phyloP scores from a whole-genome alignment of 106 monocot genomes.

The Apostasia shenzhenica region DNA sequence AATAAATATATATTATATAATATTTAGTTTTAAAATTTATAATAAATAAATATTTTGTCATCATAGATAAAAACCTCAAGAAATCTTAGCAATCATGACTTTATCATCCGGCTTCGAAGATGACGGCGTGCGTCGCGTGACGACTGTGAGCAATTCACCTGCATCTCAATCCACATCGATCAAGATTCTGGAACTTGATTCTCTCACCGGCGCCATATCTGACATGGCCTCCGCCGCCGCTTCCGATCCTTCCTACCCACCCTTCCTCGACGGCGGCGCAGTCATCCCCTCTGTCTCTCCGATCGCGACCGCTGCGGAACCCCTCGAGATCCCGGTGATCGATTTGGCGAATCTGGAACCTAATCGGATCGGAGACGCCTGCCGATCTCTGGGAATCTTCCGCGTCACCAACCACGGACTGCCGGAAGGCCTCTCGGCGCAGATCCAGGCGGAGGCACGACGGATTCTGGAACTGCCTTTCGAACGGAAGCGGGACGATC shows the following conservation, averaged over 20 bases:
- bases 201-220: too few relatives aligned
- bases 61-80: too few relatives aligned
- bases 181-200: too few relatives aligned
- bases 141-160: too few relatives aligned
- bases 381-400: conserved; percentile 38
- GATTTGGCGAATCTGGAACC: conserved; percentile 23
- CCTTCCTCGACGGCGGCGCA: conserved; percentile 12
- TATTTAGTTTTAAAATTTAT: too few relatives aligned
- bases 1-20: too few relatives aligned
- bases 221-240: neutral
- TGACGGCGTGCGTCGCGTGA: too few relatives aligned
- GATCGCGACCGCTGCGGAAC: neutral
- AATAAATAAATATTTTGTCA: too few relatives aligned
- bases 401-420: conserved; percentile 46
- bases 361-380: conserved; percentile 14
- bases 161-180: too few relatives aligned
- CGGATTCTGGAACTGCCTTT: conserved; percentile 32
- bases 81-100: too few relatives aligned
- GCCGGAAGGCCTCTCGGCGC: conserved; percentile 23
- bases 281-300: neutral
- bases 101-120: too few relatives aligned
- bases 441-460: conserved; percentile 11
- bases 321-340: conserved; percentile 23
- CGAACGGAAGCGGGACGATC: conserved; percentile 18
- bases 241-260: conserved; percentile 26